phyloP scores from a whole-genome alignment of 306 rosid genomes.

The Canavalia ensiformis region DNA sequence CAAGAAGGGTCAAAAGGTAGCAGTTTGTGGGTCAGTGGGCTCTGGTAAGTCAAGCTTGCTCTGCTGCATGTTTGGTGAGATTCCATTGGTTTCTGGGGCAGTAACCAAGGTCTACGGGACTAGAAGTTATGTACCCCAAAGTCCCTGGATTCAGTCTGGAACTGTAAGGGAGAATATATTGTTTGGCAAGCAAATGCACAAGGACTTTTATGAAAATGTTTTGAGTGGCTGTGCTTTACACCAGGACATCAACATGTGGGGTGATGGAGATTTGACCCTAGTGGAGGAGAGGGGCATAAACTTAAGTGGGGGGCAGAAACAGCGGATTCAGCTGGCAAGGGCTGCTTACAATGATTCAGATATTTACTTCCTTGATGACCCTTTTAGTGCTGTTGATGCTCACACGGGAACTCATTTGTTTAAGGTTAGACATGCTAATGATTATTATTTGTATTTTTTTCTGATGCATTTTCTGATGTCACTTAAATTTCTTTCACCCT shows the following conservation, averaged over 20 bases:
- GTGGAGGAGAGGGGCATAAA: constrained; percentile 94
- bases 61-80: constrained; percentile 77
- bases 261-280: constrained; percentile 70
- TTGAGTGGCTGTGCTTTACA: constrained; percentile 83
- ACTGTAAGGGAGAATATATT: constrained; percentile 83
- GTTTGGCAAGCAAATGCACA: constrained; percentile 78
- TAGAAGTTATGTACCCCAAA: constrained; percentile 88
- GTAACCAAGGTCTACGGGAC: constrained; percentile 65
- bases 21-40: constrained; percentile 87
- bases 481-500: background rate
- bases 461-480: constrained; percentile 15
- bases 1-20: constrained; percentile 79
- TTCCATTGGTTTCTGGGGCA: constrained; percentile 77
- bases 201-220: constrained; percentile 66
- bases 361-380: constrained; percentile 89
- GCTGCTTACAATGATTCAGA: constrained; percentile 89
- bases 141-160: constrained; percentile 96
- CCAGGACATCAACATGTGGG: constrained; percentile 79
- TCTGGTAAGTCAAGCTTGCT: constrained; percentile 95
- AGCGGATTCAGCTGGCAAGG: constrained; percentile 90
- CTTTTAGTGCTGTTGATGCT: constrained; percentile 97
- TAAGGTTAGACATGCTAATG: constrained; percentile 58
- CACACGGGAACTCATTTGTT: constrained; percentile 87
- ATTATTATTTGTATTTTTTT: background rate
- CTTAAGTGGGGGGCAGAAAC: constrained; percentile 97